Percentiles rank a stretch among this genome's conserved stretches.
Evolutionary conservation across 1,139 yeast species (phyloP).

Genomic region (Pichia sp.): DNA sequence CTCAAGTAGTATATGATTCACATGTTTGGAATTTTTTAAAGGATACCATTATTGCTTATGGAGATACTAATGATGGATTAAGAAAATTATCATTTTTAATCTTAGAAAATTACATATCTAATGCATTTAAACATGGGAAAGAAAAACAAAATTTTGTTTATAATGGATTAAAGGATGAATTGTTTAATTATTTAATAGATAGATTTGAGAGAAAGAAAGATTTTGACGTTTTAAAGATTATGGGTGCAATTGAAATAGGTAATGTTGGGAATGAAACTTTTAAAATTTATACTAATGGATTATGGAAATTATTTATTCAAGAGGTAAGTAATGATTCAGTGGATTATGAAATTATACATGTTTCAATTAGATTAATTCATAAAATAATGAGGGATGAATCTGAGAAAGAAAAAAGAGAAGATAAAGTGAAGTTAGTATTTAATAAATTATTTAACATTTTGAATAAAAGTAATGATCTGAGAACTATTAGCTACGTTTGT

Average conservation of each 20-base stretch:
- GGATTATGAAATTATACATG: neutral
- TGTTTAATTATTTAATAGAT: neutral
- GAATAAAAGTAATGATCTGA: neutral
- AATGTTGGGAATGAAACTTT: neutral
- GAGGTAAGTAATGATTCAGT: neutral
- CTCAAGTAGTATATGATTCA: slow-evolving; percentile 16
- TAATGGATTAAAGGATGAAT: too few relatives aligned
- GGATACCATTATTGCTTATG: neutral
- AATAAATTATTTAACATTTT: slow-evolving; percentile 2
- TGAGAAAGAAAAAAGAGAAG: slow-evolving; percentile 1
- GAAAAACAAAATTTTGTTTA: neutral
- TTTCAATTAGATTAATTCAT: slow-evolving; percentile 1
- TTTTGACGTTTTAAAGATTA: slow-evolving; percentile 2
- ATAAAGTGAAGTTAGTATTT: slow-evolving; percentile 5
- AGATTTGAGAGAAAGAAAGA: neutral
- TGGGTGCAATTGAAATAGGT: slow-evolving; percentile 1
- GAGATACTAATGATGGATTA: neutral
- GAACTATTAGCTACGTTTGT: slow-evolving; percentile 1
- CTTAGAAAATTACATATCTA: neutral
- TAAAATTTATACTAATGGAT: neutral
- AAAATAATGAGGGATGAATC: neutral
- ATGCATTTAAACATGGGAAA: neutral
- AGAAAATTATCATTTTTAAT: neutral
- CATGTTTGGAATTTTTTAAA: slow-evolving; percentile 3
- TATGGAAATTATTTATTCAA: slow-evolving; percentile 3